Evolutionary conservation across 1,284 basidiomycete species (phyloP), one percentile per base, ranked within the genome.

Genomic region (Malassezia pachydermatis): DNA sequence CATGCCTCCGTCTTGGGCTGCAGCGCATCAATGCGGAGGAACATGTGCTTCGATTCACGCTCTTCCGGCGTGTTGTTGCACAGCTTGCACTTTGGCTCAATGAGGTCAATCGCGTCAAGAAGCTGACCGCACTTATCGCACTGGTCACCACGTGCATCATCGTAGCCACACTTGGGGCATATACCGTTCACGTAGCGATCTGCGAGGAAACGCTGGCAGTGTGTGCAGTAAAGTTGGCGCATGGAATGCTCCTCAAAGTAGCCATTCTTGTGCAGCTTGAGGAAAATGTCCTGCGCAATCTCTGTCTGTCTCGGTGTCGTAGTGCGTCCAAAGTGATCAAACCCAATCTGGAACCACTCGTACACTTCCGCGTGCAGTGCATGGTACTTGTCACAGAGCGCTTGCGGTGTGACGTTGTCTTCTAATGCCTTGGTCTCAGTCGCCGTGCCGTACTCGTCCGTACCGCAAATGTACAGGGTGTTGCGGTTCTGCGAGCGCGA

Each of bases 391-490:
- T 94, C 88, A 72, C 88, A 94, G 3, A 98, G 78, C 67, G 85
- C 81, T 60, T 80, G 77, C 0, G 94, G 88, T 6, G 86, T 82
- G 22, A 96, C 76, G 1, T 84, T 83, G 72, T 98, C 94, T 72
- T 96, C 94, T 51, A 95, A 74, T 3, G 92, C 94, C 75, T 94
- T 86, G 2, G 90, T 96, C 77, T 98, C 92, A 1, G 94, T 95
- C 0, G 92, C 92, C 2, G 92, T 99, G 27, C 92, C 92, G 66
- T 99, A 99, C 74, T 99, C 92, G 72, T 99, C 92, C 5, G 94
- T 98, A 38, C 94, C 94, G 73, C 94, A 99, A 57, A 98, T 80
- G 73, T 90, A 87, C 58, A 75, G 68, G 14, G 76, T 74, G 34
- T 75, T 76, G 40, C 75, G 63, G 63, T 78, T 78, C 42, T 75